Evolutionary conservation across 2,329 filamentous ascomycete species (phyloP).

Genomic region (Phialophora chinensis): DNA sequence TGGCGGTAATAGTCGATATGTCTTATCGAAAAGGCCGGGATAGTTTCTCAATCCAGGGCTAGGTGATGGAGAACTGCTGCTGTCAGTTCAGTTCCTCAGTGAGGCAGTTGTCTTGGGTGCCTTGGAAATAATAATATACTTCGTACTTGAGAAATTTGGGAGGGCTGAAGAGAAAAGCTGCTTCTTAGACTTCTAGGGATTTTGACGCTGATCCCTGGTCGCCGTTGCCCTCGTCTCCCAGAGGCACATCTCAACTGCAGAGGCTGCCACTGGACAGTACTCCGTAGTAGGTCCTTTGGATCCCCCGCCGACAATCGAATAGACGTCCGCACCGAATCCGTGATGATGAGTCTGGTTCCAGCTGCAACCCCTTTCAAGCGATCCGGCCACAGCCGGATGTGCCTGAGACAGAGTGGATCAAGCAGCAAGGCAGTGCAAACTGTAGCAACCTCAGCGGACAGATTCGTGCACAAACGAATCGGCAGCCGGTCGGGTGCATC

Average conservation of each 20-base stretch:
- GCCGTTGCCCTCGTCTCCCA: neutral
- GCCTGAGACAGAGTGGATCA: conserved; percentile 18
- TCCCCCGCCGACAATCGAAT: neutral
- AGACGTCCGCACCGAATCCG: neutral
- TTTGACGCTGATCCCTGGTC: neutral
- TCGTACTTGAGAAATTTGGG: no score
- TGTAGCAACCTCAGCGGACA: neutral
- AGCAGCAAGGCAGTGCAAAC: conserved; percentile 18
- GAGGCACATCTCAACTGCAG: neutral
- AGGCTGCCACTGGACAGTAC: neutral
- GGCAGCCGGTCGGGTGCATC: neutral
- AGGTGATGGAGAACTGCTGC: no score
- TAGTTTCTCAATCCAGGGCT: neutral
- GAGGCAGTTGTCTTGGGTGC: no score
- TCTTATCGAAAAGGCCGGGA: neutral
- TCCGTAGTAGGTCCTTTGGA: neutral
- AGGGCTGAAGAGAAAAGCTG: neutral
- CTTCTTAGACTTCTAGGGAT: neutral
- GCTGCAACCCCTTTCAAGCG: neutral
- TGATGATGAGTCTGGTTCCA: neutral
- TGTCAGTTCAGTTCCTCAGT: no score
- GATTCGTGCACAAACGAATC: neutral
- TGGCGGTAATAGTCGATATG: neutral
- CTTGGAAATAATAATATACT: no score
- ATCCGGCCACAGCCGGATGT: conserved; percentile 14